Conservation (phyloP, 2,329 filamentous ascomycete species). For the Clathrospora elynae region DNA sequence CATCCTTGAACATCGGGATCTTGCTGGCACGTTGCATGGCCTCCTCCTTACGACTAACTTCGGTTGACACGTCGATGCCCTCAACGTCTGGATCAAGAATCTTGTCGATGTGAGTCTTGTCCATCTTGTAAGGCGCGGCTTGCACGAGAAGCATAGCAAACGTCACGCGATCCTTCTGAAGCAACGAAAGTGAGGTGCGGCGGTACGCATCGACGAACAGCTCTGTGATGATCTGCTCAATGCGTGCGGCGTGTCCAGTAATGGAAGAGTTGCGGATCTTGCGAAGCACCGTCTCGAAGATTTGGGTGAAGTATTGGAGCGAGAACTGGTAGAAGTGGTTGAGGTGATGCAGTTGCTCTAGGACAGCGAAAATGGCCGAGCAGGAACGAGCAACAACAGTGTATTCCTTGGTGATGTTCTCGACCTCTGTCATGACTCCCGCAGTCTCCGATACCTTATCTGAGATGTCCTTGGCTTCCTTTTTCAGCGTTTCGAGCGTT, state of each 20-base stretch:
- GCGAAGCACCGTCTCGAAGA: conserved; percentile 90
- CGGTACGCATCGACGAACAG: conserved; percentile 91
- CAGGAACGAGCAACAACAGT: conserved; percentile 90
- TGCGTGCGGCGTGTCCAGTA: conserved; percentile 76
- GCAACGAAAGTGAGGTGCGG: conserved; percentile 86
- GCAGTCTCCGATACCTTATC: conserved; percentile 96
- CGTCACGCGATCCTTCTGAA: conserved; percentile 93
- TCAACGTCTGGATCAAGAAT: conserved; percentile 79
- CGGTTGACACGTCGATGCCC: conserved; percentile 78
- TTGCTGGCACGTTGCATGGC: conserved; percentile 71
- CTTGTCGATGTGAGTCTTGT: conserved; percentile 83
- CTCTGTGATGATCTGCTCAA: conserved; percentile 88
- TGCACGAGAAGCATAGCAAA: conserved; percentile 94
- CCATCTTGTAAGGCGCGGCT: conserved; percentile 94
- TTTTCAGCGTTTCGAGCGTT: conserved; percentile 96
- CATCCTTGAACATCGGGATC: conserved; percentile 73
- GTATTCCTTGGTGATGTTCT: conserved; percentile 94
- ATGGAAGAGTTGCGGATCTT: conserved; percentile 75
- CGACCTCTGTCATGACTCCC: conserved; percentile 97
- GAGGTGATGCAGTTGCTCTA: conserved; percentile 96
- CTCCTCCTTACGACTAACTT: conserved; percentile 67
- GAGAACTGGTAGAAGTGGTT: conserved; percentile 99
- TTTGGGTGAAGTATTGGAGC: conserved; percentile 95
- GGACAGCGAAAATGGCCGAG: conserved; percentile 94
- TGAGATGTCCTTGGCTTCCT: conserved; percentile 93